phyloP scores from a whole-genome alignment of 2,329 filamentous ascomycete genomes.

The Aureobasidium sp. region DNA sequence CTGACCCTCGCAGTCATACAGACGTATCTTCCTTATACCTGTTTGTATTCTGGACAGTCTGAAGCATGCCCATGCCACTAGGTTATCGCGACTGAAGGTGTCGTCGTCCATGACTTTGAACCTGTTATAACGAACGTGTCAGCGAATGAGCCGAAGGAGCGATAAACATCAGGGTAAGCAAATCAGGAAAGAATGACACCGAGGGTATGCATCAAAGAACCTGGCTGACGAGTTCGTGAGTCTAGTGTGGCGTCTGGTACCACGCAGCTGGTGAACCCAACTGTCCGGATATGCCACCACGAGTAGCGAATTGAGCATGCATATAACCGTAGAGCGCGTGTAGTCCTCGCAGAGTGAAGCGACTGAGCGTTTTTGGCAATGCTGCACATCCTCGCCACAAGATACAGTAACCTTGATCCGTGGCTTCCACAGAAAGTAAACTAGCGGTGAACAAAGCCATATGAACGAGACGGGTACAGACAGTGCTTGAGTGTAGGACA shows the following conservation, averaged over 20 bases:
- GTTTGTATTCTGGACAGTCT: slow-evolving; percentile 69
- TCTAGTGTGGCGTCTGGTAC: slow-evolving; percentile 7
- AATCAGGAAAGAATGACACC: not conserved
- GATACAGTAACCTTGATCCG: not conserved
- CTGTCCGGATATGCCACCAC: not conserved
- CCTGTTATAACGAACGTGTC: slow-evolving; percentile 29
- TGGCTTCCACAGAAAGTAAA: not conserved
- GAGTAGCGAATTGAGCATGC: not conserved
- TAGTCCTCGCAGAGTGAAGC: not conserved
- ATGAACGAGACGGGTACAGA: not conserved
- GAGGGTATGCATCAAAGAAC: not conserved
- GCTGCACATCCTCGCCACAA: not conserved
- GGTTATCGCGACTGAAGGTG: slow-evolving; percentile 59
- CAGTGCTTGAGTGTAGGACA: not conserved
- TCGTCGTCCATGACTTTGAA: slow-evolving; percentile 88
- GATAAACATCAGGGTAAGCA: not conserved
- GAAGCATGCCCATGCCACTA: slow-evolving; percentile 85
- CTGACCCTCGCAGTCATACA: slow-evolving; percentile 61
- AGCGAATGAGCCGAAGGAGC: not conserved
- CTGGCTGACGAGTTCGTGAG: not conserved
- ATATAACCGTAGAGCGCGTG: not conserved
- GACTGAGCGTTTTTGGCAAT: not conserved
- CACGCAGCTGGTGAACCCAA: slow-evolving; percentile 6
- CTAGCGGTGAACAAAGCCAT: not conserved
- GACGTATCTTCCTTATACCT: slow-evolving; percentile 69